Base-by-base conservation (phyloP, 371 early-diverging fungal species). In the Pancytospora philotis region DNA sequence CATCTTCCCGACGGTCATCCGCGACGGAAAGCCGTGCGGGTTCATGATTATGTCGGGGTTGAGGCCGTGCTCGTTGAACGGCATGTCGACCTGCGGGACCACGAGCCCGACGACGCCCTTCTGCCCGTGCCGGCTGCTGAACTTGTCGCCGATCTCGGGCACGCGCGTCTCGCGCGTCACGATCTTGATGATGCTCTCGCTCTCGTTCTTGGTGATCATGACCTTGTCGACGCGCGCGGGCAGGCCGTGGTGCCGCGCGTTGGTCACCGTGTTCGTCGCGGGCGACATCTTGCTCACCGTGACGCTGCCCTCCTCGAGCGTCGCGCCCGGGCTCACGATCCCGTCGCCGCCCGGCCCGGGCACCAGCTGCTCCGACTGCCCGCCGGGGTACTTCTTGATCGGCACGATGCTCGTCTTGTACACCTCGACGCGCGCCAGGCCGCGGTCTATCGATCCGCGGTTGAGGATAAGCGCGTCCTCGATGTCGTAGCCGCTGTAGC, bases 1-100 rank as follows among this genome's bases (percentile, higher is more conserved):
- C 87, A 99, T 92, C 80, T 98, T 95, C 57, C 99, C 99, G 2
- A 99, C 95, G 27, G 98, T 99, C 98, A 99, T 99, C 83, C 98
- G 92, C 27, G 91, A 91, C 30, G 98, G 99, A 86, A 97, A 95
- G 76, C 95, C 98, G 83, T 98, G 98, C 34, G 99, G 99, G 83
- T 98, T 99, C 95, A 99, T 96, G 81, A 99, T 93, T 58, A 99
- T 88, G 80, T 98, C 98, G 0, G 98, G 98, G 31, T 84, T 84
- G 19, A 95, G 85, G 49, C 98, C 99, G 38, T 84, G 77, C 76
- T 94, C 95, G n/a, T 87, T 85, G 81, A 98, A 99, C 22, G 99
- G 99, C 91, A 99, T 88, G 79, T 99, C 96, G 76, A 90, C 92
- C 72, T 91, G 91, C 64, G 87, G 86, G 35, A 93, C 93, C 78